These are phyloP conservation scores for Camellia sinensis DNA, from an alignment of 148 eudicot species.

Conservation along the genomic window DNA sequence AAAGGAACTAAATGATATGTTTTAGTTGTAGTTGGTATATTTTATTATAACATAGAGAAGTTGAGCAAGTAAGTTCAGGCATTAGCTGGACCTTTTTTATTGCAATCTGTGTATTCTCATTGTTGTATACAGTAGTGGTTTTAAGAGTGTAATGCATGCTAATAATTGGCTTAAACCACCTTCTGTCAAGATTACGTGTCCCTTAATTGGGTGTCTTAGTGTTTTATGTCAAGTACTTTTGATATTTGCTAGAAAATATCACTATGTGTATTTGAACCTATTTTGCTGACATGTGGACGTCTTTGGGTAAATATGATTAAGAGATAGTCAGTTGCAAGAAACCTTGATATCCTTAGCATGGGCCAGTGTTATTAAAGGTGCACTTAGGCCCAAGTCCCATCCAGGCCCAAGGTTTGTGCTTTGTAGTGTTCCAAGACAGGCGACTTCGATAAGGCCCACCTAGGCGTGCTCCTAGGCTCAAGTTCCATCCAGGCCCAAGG, in stretches of 20 bases:
- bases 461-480: too few relatives aligned
- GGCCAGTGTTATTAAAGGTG: too few relatives aligned
- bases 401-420: too few relatives aligned
- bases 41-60: too few relatives aligned
- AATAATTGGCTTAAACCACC: not conserved
- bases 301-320: not conserved
- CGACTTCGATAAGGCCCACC: too few relatives aligned
- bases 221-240: not conserved
- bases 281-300: not conserved
- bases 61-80: too few relatives aligned
- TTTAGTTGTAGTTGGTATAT: too few relatives aligned
- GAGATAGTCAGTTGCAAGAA: not conserved
- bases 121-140: not conserved
- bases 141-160: not conserved
- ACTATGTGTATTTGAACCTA: not conserved
- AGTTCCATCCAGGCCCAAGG: too few relatives aligned
- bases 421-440: too few relatives aligned
- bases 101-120: not conserved
- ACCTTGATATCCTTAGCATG: not conserved
- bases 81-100: too few relatives aligned
- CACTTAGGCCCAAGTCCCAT: too few relatives aligned
- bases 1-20: too few relatives aligned
- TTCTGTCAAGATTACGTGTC: not conserved
- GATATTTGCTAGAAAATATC: not conserved
- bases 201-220: not conserved